These are phyloP conservation scores for Backusella tuberculispora DNA, from an alignment of 192 early-diverging fungal genomes.

Conservation along the genomic window DNA sequence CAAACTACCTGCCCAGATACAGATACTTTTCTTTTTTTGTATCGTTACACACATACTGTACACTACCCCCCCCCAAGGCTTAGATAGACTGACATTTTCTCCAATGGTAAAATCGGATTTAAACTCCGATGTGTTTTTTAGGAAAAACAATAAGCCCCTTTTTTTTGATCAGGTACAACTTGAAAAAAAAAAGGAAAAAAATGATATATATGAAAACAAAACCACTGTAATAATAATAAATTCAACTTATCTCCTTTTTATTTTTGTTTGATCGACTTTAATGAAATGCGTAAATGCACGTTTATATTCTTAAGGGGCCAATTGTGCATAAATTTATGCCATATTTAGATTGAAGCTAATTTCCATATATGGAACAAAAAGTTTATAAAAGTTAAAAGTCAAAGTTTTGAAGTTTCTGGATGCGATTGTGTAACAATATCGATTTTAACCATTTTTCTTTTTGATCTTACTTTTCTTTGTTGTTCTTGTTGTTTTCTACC, in stretches of 20 bases:
- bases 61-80: no score
- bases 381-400: conserved; percentile 7
- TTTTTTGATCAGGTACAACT: neutral
- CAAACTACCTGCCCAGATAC: no score
- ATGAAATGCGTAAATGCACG: neutral
- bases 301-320: neutral
- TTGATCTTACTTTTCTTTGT: neutral
- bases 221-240: no score
- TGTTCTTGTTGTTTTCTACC: no score
- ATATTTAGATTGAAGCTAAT: neutral
- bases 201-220: no score
- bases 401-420: neutral
- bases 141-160: neutral
- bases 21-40: no score
- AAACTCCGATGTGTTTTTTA: neutral
- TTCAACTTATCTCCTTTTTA: neutral
- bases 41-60: no score
- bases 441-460: neutral
- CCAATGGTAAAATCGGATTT: neutral
- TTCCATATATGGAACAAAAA: conserved; percentile 11
- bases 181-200: neutral
- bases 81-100: no score
- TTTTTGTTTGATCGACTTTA: conserved; percentile 1
- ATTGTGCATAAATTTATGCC: neutral
- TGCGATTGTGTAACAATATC: neutral